These are phyloP conservation scores for Teratosphaeria destructans DNA, from an alignment of 2,329 filamentous ascomycete genomes.

Conservation along the genomic window DNA sequence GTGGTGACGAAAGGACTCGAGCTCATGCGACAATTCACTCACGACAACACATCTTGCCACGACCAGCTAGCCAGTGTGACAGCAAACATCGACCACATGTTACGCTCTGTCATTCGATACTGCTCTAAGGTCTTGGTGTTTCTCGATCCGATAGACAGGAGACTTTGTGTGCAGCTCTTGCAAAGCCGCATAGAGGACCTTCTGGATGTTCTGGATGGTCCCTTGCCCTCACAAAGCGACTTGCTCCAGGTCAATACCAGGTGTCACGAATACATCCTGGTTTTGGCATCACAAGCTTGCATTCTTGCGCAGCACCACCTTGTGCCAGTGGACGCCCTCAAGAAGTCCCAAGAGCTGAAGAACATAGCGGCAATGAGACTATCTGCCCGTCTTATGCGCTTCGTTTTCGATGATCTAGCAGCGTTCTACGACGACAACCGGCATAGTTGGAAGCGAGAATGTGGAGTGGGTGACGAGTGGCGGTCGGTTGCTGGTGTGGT, in stretches of 20 bases:
- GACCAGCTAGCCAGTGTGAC: constrained; percentile 2
- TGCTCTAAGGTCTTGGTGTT: constrained; percentile 41
- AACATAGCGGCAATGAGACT: neutral
- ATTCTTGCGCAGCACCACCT: constrained; percentile 22
- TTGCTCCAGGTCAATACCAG: neutral
- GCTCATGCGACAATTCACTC: constrained; percentile 3
- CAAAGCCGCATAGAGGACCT: constrained; percentile 31
- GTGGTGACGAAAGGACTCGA: constrained; percentile 19
- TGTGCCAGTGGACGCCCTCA: neutral
- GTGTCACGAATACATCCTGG: constrained; percentile 16
- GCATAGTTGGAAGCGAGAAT: constrained; percentile 31
- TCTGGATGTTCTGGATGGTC: constrained; percentile 5
- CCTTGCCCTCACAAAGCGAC: neutral
- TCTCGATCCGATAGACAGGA: constrained; percentile 44
- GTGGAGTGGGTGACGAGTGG: constrained; percentile 35
- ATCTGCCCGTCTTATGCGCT: neutral
- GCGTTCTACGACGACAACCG: constrained; percentile 33
- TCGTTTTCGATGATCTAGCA: neutral
- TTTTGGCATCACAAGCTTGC: constrained; percentile 22
- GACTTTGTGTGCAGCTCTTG: constrained; percentile 34
- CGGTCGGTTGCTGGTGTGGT: constrained; percentile 38
- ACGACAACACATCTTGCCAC: neutral
- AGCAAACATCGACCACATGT: constrained; percentile 18
- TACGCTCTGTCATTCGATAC: constrained; percentile 41
- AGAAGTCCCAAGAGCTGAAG: neutral